These are phyloP conservation scores for Neurospora sp. DNA, from an alignment of 495 filamentous ascomycete species.

Conservation along the genomic window DNA sequence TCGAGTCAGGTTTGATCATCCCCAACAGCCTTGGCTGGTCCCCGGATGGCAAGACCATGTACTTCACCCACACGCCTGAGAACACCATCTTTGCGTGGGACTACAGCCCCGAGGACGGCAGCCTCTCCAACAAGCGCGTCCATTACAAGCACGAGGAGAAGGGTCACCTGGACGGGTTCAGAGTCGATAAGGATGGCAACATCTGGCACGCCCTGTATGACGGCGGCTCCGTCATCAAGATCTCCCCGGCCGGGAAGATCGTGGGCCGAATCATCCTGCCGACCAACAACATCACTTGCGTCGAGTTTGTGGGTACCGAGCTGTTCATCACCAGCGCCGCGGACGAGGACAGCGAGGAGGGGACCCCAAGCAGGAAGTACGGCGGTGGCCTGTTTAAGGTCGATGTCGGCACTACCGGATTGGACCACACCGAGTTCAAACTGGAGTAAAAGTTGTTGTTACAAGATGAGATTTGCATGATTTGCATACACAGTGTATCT, in stretches of 20 bases:
- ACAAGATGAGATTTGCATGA: neutral
- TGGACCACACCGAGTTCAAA: constrained; percentile 49
- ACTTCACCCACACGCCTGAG: constrained; percentile 72
- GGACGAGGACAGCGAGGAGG: constrained; percentile 45
- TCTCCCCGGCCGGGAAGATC: constrained; percentile 53
- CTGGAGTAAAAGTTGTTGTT: constrained; percentile 10
- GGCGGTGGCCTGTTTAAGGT: constrained; percentile 59
- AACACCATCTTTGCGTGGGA: constrained; percentile 64
- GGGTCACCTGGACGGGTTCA: constrained; percentile 64
- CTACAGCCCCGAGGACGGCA: constrained; percentile 54
- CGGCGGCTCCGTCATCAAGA: constrained; percentile 55
- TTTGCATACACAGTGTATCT: neutral
- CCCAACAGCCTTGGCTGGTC: constrained; percentile 79
- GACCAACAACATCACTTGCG: constrained; percentile 61
- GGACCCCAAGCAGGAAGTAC: constrained; percentile 43
- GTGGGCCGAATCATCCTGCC: constrained; percentile 57
- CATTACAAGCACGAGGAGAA: constrained; percentile 54
- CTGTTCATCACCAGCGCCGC: constrained; percentile 65
- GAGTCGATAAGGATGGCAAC: constrained; percentile 61
- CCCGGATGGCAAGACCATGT: constrained; percentile 63
- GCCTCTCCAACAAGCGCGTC: constrained; percentile 54
- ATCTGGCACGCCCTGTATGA: constrained; percentile 75
- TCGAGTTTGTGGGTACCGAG: constrained; percentile 62
- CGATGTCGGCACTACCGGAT: constrained; percentile 54
- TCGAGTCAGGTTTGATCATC: constrained; percentile 46